These are phyloP conservation scores for Chamaenerion angustifolium DNA, from an alignment of 345 rosid genomes.

Conservation along the genomic window DNA sequence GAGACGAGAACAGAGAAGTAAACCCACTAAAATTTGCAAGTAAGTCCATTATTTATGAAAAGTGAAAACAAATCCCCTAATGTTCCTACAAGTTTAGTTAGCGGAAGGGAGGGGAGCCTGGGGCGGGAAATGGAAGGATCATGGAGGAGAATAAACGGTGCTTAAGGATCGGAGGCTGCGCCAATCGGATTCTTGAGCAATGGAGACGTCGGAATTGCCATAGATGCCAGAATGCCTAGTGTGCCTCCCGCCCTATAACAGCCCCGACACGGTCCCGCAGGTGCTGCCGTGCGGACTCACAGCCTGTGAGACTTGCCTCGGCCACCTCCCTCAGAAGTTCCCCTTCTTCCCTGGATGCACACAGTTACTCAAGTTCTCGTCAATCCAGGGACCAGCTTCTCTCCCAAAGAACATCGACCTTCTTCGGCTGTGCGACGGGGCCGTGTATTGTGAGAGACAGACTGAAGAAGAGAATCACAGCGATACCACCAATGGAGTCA, in stretches of 20 bases:
- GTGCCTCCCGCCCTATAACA: conserved; percentile 33
- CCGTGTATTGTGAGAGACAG: conserved; percentile 9
- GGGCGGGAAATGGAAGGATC: too few species aligned
- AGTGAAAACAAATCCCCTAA: too few species aligned
- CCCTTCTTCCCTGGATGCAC: conserved; percentile 77
- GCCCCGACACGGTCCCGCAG: conserved; percentile 47
- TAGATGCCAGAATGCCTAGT: too few species aligned
- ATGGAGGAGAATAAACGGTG: too few species aligned
- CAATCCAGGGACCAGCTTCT: conserved; percentile 44
- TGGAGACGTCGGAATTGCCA: too few species aligned
- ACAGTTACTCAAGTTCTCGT: conserved; percentile 62
- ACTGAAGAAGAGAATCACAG: conserved; percentile 4
- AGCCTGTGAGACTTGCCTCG: conserved; percentile 64
- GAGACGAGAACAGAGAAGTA: too few species aligned
- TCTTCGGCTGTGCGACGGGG: conserved; percentile 29
- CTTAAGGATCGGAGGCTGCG: too few species aligned
- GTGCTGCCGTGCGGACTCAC: conserved; percentile 80
- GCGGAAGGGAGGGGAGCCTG: too few species aligned
- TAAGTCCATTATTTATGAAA: too few species aligned
- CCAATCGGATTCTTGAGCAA: too few species aligned
- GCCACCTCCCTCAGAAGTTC: conserved; percentile 42
- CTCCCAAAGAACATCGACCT: conserved; percentile 86
- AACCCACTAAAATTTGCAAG: too few species aligned
- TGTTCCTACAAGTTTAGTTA: too few species aligned
- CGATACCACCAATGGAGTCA: background rate